These are phyloP conservation scores for Yamadazyma friedrichii DNA, from an alignment of 1,139 yeast genomes.

Conservation along the genomic window DNA sequence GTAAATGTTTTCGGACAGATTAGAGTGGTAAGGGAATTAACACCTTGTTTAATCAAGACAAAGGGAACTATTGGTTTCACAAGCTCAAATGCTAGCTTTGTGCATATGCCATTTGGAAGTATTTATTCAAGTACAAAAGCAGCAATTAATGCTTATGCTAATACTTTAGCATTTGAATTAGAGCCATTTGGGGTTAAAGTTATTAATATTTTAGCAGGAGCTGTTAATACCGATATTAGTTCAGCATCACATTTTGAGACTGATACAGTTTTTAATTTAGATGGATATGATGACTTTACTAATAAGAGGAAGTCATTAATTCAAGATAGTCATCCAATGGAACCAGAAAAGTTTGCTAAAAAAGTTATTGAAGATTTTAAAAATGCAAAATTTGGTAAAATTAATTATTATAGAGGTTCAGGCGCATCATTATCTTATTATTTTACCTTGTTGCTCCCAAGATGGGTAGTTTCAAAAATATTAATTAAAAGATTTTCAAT, in stretches of 20 bases:
- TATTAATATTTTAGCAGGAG: slow-evolving; percentile 9
- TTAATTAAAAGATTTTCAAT: neutral
- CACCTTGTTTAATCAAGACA: slow-evolving; percentile 13
- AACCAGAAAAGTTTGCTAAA: slow-evolving; percentile 54
- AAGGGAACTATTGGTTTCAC: slow-evolving; percentile 16
- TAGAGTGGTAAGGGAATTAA: slow-evolving; percentile 16
- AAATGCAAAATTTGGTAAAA: slow-evolving; percentile 36
- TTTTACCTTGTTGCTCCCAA: neutral
- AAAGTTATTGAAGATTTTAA: slow-evolving; percentile 52
- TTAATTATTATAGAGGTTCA: slow-evolving; percentile 53
- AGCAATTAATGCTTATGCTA: slow-evolving; percentile 70
- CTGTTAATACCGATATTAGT: slow-evolving; percentile 14
- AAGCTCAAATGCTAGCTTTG: slow-evolving; percentile 9
- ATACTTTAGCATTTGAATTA: slow-evolving; percentile 59
- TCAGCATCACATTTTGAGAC: slow-evolving; percentile 49
- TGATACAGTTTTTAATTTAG: slow-evolving; percentile 51
- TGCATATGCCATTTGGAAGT: slow-evolving; percentile 13
- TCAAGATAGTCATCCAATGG: slow-evolving; percentile 50
- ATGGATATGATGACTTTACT: slow-evolving; percentile 46
- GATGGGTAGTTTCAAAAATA: neutral
- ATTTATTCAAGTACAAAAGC: slow-evolving; percentile 31
- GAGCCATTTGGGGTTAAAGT: slow-evolving; percentile 8
- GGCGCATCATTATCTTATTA: neutral
- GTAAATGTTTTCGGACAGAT: slow-evolving; percentile 21
- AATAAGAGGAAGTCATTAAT: slow-evolving; percentile 58